Percentiles rank a stretch among this genome's conserved stretches.
phyloP scores from a whole-genome alignment of 352 stramenopile species.

The Pythium rhizo-oryzae region DNA sequence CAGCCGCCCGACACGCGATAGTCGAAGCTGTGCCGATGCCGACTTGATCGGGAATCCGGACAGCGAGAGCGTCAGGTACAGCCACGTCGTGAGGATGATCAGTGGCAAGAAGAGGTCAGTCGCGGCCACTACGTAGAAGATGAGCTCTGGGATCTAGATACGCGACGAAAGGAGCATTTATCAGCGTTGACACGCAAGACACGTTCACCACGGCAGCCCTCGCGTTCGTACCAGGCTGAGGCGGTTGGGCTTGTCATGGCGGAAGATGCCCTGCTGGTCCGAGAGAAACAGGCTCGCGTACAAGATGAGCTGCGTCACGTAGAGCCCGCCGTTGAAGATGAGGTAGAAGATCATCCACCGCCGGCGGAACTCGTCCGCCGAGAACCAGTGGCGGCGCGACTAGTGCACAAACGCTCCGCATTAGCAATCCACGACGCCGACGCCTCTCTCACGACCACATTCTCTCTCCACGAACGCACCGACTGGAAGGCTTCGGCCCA shows the following conservation, averaged over 20 bases:
- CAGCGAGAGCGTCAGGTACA: conserved; percentile 89
- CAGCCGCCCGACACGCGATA: conserved; percentile 60
- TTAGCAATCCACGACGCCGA: too few species aligned
- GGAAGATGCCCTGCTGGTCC: conserved; percentile 80
- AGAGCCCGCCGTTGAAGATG: conserved; percentile 90
- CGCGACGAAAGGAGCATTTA: not conserved
- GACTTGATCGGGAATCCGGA: conserved; percentile 90
- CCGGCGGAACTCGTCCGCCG: conserved; percentile 74
- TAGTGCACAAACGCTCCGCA: conserved; percentile 19
- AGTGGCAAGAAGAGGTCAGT: conserved; percentile 88
- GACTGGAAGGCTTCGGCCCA: conserved; percentile 92
- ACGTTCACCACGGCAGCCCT: not conserved
- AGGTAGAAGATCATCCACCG: conserved; percentile 94
- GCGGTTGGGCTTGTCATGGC: conserved; percentile 69
- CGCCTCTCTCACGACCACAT: too few species aligned
- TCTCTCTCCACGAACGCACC: conserved; percentile 51
- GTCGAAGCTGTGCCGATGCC: conserved; percentile 50
- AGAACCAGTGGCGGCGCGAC: conserved; percentile 92
- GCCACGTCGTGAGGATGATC: conserved; percentile 89
- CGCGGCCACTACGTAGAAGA: conserved; percentile 82
- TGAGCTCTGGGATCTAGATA: conserved; percentile 71
- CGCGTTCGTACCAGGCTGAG: conserved; percentile 54
- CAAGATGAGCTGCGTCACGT: conserved; percentile 87
- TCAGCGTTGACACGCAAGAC: not conserved
- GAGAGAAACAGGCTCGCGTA: conserved; percentile 90